Percentiles rank a stretch among this genome's conserved stretches.
Evolutionary conservation across 1,284 basidiomycete genomes (phyloP).

Genomic region (Tetrapyrgos nigripes): DNA sequence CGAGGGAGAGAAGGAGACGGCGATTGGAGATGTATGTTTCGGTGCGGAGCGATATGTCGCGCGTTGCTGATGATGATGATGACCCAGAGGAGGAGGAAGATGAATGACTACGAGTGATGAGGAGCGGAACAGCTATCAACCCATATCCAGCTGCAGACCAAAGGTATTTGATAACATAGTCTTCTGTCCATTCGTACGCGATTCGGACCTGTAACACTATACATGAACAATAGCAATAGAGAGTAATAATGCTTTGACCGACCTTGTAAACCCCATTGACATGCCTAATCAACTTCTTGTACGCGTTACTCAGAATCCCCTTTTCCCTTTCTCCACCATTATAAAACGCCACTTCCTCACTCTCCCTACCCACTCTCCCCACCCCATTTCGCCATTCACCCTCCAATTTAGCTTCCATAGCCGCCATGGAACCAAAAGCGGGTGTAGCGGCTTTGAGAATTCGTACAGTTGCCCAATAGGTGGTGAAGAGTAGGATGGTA

Average conservation of each 20-base stretch:
- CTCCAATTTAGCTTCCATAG: slow-evolving; percentile 85
- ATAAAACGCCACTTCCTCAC: slow-evolving; percentile 98
- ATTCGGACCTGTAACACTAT: slow-evolving; percentile 67
- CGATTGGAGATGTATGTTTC: slow-evolving; percentile 95
- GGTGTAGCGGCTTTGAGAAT: slow-evolving; percentile 90
- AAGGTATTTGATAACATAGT: slow-evolving; percentile 93
- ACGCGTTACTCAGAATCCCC: slow-evolving; percentile 84
- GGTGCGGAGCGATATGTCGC: slow-evolving; percentile 11
- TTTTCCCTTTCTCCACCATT: slow-evolving; percentile 88
- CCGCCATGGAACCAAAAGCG: slow-evolving; percentile 92
- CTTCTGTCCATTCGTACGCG: slow-evolving; percentile 90
- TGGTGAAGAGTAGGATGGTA: slow-evolving; percentile 80
- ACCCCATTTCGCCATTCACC: slow-evolving; percentile 94
- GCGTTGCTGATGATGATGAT: background rate
- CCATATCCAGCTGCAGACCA: slow-evolving; percentile 93
- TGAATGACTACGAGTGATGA: slow-evolving; percentile 56
- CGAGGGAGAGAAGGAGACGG: slow-evolving; percentile 90
- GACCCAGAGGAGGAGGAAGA: background rate
- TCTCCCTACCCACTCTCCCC: slow-evolving; percentile 87
- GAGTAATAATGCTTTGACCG: slow-evolving; percentile 14
- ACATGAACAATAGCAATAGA: background rate
- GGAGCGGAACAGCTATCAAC: slow-evolving; percentile 87
- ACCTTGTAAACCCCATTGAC: slow-evolving; percentile 94
- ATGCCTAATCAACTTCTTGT: slow-evolving; percentile 85
- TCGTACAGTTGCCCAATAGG: slow-evolving; percentile 85